phyloP scores from a whole-genome alignment of 2,329 filamentous ascomycete species.

The Penicillium sp. region DNA sequence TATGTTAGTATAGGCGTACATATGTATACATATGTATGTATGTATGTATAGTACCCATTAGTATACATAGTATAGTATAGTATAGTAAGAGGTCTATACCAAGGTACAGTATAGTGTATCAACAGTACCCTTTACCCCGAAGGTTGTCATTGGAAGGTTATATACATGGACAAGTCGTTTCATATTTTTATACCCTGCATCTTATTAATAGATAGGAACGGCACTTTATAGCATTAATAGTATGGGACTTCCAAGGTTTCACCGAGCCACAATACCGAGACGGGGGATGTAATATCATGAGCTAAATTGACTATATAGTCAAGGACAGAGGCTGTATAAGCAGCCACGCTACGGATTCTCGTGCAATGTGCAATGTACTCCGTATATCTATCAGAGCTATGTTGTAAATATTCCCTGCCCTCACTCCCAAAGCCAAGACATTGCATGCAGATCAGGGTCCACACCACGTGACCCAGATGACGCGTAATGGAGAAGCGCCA shows the following conservation, averaged over 20 bases:
- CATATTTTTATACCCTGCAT: background rate
- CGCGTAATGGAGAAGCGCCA: background rate
- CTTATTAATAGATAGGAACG: background rate
- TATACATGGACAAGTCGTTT: too few relatives aligned
- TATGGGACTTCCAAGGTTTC: background rate
- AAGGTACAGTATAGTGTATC: too few relatives aligned
- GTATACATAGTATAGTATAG: too few relatives aligned
- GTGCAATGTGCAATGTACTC: too few relatives aligned
- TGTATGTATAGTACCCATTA: too few relatives aligned
- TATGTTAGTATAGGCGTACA: too few relatives aligned
- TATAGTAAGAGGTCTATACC: too few relatives aligned
- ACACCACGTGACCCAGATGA: background rate
- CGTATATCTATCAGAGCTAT: background rate
- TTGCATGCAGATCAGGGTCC: conserved; percentile 1
- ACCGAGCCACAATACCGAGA: background rate
- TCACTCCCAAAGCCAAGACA: background rate
- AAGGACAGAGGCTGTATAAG: background rate
- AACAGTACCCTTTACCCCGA: too few relatives aligned
- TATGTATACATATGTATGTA: too few relatives aligned
- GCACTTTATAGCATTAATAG: background rate
- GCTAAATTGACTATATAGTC: background rate
- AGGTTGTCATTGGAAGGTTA: too few relatives aligned
- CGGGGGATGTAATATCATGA: background rate
- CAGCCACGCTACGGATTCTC: too few relatives aligned
- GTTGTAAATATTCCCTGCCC: background rate